Base-by-base conservation (phyloP, 2,329 filamentous ascomycete genomes). In the Colletotrichum abscissum region DNA sequence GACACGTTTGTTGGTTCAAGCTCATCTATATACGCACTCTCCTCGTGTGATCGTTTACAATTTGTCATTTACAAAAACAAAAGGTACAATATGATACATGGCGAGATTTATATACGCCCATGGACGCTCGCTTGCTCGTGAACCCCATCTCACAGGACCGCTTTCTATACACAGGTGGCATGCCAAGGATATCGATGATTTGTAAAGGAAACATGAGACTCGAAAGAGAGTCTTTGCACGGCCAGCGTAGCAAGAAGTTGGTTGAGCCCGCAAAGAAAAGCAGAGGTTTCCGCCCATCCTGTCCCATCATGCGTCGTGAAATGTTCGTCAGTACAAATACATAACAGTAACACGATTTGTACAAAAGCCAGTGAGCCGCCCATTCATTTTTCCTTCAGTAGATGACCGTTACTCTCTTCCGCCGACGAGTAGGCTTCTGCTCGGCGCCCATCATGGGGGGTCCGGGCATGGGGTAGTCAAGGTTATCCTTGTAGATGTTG, bases 401-500 rank as follows among this genome's bases (percentile, higher is more conserved):
- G n/a, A 58, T 28, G 56, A 71, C 71, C 11, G 60, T 28, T 22
- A 66, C 56, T 19, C 49, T 66, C 56, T 62, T 70, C n/a, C 67
- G 63, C 59, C 67, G 55, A 24, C 46, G 67, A 3, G 35, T 30
- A 5, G 67, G 52, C 35, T 22, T 22, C 63, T 11, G 52, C 22
- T 22, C 54, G 26, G 54, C 35, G 12, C 69, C 68, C 14, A 64
- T 11, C 22, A 67, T 11, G 52, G 69, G 52, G 1, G 81, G 81
- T 1, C 81, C 81, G 3, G 81, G 81, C 11, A 82, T 80, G 22
- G 78, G 62, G 75, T 82, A 82, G 14, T 76, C 75, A 38, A 70
- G 69, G 72, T 78, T 80, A 5, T 76, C 52, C 54, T 74, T 68
- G 76, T 82, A 83, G 35, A 83, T 78, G 78, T 82, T 81, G 76